Evolutionary conservation across 441 rosid genomes (phyloP).

Genomic region (Euphorbia celastroides): DNA sequence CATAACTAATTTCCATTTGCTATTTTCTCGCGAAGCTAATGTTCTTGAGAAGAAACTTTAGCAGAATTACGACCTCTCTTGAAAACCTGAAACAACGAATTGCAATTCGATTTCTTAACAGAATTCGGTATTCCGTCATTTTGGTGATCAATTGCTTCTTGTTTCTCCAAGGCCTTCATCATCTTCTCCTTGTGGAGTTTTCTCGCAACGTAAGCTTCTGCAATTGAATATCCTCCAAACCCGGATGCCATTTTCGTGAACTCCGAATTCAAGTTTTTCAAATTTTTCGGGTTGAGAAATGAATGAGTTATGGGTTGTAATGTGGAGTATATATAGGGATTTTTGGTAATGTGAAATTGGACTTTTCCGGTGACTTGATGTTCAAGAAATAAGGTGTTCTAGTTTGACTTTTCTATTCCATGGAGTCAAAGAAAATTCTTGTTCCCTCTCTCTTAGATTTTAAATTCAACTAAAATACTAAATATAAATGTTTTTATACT

Average conservation of each 20-base stretch:
- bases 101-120: background rate
- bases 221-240: constrained; percentile 23
- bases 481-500: too few relatives aligned
- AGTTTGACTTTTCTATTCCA: too few relatives aligned
- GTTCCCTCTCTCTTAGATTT: too few relatives aligned
- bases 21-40: background rate
- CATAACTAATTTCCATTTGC: background rate
- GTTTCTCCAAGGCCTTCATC: constrained; percentile 18
- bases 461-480: too few relatives aligned
- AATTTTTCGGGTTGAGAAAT: too few relatives aligned
- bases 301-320: background rate
- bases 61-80: constrained; percentile 22
- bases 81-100: constrained; percentile 25
- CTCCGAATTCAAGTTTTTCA: too few relatives aligned
- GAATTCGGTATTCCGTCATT: background rate
- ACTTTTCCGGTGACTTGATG: too few relatives aligned
- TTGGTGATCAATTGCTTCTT: background rate
- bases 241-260: constrained; percentile 11
- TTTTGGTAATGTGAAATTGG: too few relatives aligned
- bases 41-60: constrained; percentile 22
- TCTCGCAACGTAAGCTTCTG: constrained; percentile 33
- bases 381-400: too few relatives aligned
- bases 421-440: too few relatives aligned
- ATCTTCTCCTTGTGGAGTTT: constrained; percentile 27
- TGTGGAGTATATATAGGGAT: too few relatives aligned